Conservation (phyloP, 345 rosid genomes). For the Eucalyptus decipiens region DNA sequence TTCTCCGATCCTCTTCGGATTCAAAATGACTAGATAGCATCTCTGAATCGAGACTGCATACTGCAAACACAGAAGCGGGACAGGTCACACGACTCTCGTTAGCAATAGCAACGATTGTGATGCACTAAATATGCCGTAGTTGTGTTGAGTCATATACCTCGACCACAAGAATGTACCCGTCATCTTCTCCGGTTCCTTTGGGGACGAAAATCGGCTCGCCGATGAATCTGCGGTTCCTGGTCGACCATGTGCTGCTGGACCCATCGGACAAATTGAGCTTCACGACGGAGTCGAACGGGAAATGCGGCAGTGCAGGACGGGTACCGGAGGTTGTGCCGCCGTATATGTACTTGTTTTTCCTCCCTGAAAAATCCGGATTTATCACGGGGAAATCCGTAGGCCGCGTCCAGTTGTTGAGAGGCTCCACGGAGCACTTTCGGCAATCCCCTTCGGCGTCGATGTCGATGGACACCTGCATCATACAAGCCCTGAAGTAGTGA, state of each 20-base stretch:
- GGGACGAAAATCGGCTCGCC: constrained; percentile 87
- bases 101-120: neutral
- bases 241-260: constrained; percentile 39
- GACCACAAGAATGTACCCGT: constrained; percentile 74
- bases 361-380: constrained; percentile 59
- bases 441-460: constrained; percentile 35
- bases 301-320: constrained; percentile 54
- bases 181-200: constrained; percentile 23
- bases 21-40: constrained; percentile 68
- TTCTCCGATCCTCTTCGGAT: constrained; percentile 70
- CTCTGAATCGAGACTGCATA: constrained; percentile 80
- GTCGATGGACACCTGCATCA: constrained; percentile 34
- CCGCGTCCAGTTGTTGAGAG: constrained; percentile 42
- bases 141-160: constrained; percentile 25
- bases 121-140: neutral
- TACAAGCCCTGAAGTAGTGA: neutral
- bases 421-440: constrained; percentile 31
- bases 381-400: constrained; percentile 68
- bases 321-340: constrained; percentile 63
- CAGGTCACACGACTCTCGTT: neutral
- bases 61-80: constrained; percentile 10
- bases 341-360: constrained; percentile 29
- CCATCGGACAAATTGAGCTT: constrained; percentile 32
- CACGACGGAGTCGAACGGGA: constrained; percentile 76
- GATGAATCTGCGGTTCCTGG: constrained; percentile 48